phyloP scores from a whole-genome alignment of 2,329 filamentous ascomycete genomes.

The Phyllosticta citribraziliensis region DNA sequence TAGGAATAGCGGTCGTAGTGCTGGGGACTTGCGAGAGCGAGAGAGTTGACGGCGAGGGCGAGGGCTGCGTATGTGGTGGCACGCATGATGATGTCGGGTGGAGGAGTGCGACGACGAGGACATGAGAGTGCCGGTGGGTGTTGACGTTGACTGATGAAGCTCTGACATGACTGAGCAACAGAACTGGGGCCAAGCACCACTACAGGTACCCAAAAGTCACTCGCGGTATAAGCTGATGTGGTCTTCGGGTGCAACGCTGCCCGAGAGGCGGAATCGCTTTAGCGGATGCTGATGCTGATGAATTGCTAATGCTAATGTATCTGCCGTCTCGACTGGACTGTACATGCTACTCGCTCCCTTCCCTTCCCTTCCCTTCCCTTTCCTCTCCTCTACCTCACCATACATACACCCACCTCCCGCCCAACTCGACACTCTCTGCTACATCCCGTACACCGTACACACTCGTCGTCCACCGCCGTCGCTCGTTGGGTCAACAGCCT shows the following conservation, averaged over 20 bases:
- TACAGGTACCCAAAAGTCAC: not conserved
- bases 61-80: slow-evolving; percentile 19
- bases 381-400: too few species aligned
- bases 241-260: not conserved
- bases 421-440: not conserved
- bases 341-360: not conserved
- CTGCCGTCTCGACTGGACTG: too few species aligned
- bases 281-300: not conserved
- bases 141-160: not conserved
- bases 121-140: not conserved
- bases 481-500: slow-evolving; percentile 4
- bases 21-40: slow-evolving; percentile 24
- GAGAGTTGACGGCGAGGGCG: slow-evolving; percentile 19
- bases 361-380: not conserved
- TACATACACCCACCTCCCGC: not conserved
- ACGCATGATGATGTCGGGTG: slow-evolving; percentile 1
- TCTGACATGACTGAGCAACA: not conserved
- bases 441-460: slow-evolving; percentile 5
- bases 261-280: not conserved
- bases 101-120: not conserved
- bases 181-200: not conserved
- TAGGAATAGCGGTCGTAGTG: slow-evolving; percentile 11
- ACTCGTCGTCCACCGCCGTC: not conserved
- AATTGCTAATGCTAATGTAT: not conserved
- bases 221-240: not conserved